Base-by-base conservation (phyloP, 75 land plant species). In the Cupressus sempervirens region DNA sequence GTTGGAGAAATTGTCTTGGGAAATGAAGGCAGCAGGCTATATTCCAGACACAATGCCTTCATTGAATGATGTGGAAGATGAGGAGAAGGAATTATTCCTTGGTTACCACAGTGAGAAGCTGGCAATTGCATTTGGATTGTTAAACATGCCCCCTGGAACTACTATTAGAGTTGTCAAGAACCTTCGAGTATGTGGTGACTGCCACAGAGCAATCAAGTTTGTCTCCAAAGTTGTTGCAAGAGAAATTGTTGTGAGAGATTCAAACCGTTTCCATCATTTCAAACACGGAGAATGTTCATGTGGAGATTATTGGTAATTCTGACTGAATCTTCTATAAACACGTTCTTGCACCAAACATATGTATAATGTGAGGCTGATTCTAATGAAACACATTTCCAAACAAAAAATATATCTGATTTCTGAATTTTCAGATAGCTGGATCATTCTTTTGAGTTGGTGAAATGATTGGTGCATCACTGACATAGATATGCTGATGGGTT, bases 11-110 rank as follows among this genome's bases (percentile, higher is more conserved):
- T 50, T 50, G 53, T 50, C 53, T 50, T 50, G 53, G 53, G 53
- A 50, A 50, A 50, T 50, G 53, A 50, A 50, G 53, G 53, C 53
- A 50, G 53, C 53, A 12, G 53, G 53, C 0, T 50, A 50, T 65
- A 65, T 65, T 65, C 68, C 68, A 65, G 68, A 65, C 7, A 65
- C 68, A 65, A 26, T 7, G 26, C 29, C 68, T 65, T n/a, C 29
- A 65, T 65, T 65, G 68, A 65, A 65, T 65, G 29, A 65, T 65
- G 68, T 65, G 7, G 68, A 65, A 26, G 68, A 65, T n/a, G 68
- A 65, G 68, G 68, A 65, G 68, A 65, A 65, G n/a, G 68, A 65
- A 65, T 65, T 65, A 65, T 26, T 65, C 68, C 68, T 65, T 26
- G 23, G 68, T n/a, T 26, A 65, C 68, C 68, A 65, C 26, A 65